Base-by-base conservation (phyloP, 179 eudicot genomes). In the Dionaea muscipula region DNA sequence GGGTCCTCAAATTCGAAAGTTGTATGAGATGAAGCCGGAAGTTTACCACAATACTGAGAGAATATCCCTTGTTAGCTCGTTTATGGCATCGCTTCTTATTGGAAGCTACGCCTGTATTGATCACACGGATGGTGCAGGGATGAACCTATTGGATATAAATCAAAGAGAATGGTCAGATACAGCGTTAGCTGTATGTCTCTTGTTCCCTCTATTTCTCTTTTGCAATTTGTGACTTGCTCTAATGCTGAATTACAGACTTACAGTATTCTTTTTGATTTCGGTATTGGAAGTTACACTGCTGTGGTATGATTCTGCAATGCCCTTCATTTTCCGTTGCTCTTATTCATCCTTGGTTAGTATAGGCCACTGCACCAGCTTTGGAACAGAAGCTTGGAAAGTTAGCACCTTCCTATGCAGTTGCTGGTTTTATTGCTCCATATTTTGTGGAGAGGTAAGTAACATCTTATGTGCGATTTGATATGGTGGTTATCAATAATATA, bases 101-200 rank as follows among this genome's bases (percentile, higher is more conserved):
- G 98, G 98, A 53, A 53, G 61, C 54, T 78, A 86, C 77, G 95
- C 95, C 55, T 68, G 83, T 62, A 91, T 91, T 35, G 98, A 91
- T 75, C 84, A 82, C 44, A 91, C 95, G 39, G 98, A 91, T 79
- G 98, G 94, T 35, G 95, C 98, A 16, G 98, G 98, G 65, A 91
- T 91, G 98, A 91, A 91, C 65, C 69, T 91, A 68, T 68, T 91
- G 86, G 94, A 86, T 70, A 91, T 91, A 53, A 78, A 75, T 65
- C 70, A 75, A 59, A 80, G 84, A 72, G 63, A 68, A 36, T 91
- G 98, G 98, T 86, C 94, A 21, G 70, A 77, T 53, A 68, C 44
- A 48, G 84, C 71, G 62, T 71, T 86, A 59, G 95, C 87, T 83
- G 95, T 91, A 63, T 24, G 69, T 28, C 2, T 49, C 53, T n/a